Evolutionary conservation across 805 yeast species (phyloP).

Genomic region (Zygosaccharomyces pseudorouxii): DNA sequence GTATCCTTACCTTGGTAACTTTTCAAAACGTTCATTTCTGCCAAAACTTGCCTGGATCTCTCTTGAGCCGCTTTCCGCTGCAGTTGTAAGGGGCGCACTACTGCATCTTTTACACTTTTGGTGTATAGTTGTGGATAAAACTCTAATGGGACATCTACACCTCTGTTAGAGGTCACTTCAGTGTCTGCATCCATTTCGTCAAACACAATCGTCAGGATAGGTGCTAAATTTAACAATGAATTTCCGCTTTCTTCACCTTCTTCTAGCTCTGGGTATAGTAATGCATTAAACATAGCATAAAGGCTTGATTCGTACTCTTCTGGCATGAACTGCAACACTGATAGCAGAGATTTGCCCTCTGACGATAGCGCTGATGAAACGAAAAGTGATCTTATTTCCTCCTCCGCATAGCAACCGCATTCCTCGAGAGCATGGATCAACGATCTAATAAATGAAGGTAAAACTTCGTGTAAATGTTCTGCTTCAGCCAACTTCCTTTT

Average conservation of each 20-base stretch:
- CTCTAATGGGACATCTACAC: constrained; percentile 32
- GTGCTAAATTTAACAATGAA: constrained; percentile 27
- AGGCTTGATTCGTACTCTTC: constrained; percentile 33
- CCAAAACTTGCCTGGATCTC: constrained; percentile 17
- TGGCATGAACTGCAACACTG: constrained; percentile 32
- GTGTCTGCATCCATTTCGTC: constrained; percentile 31
- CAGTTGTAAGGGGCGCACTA: constrained; percentile 24
- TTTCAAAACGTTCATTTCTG: constrained; percentile 26
- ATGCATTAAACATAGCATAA: constrained; percentile 33
- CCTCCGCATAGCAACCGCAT: constrained; percentile 18
- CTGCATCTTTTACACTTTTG: constrained; percentile 23
- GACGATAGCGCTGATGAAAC: constrained; percentile 30
- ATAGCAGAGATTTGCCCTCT: constrained; percentile 17
- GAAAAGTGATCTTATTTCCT: constrained; percentile 18
- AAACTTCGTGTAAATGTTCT: constrained; percentile 30
- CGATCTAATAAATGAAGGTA: constrained; percentile 29
- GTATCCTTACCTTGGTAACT: constrained; percentile 33
- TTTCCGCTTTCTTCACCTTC: constrained; percentile 20
- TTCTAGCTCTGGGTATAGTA: constrained; percentile 26
- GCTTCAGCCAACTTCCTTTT: constrained; percentile 18
- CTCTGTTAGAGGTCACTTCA: constrained; percentile 20
- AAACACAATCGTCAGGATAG: constrained; percentile 30
- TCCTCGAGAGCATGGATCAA: constrained; percentile 21
- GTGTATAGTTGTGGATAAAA: constrained; percentile 35
- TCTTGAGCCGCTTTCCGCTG: constrained; percentile 23